Conservation (phyloP, 2,329 filamentous ascomycete species). For the Paracoccidioides lutzii region DNA sequence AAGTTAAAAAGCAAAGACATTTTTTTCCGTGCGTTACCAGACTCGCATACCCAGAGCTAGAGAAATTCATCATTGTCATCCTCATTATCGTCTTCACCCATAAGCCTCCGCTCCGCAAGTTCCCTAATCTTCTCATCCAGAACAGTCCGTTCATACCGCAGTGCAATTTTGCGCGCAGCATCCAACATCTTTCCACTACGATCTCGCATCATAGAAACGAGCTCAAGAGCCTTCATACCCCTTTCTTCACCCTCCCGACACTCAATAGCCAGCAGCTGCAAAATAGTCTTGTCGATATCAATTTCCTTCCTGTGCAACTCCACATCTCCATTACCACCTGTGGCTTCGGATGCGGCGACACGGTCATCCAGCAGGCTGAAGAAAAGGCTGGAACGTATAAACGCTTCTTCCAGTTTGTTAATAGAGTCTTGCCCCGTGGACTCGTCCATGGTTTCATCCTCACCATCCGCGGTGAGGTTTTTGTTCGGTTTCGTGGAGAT, state of each 20-base stretch:
- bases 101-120: slow-evolving; percentile 57
- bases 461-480: slow-evolving; percentile 24
- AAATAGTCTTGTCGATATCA: slow-evolving; percentile 76
- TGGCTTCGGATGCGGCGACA: slow-evolving; percentile 53
- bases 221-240: slow-evolving; percentile 87
- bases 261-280: slow-evolving; percentile 80
- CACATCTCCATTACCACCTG: slow-evolving; percentile 47
- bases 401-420: slow-evolving; percentile 63
- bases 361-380: slow-evolving; percentile 65
- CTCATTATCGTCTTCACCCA: slow-evolving; percentile 47
- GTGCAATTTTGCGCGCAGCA: slow-evolving; percentile 77
- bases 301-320: slow-evolving; percentile 61
- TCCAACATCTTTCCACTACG: slow-evolving; percentile 79
- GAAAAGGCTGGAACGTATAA: slow-evolving; percentile 60
- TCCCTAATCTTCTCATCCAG: slow-evolving; percentile 85
- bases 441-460: slow-evolving; percentile 26
- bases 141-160: slow-evolving; percentile 66
- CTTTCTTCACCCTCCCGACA: slow-evolving; percentile 86
- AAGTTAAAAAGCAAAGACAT: too few relatives aligned
- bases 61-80: slow-evolving; percentile 19
- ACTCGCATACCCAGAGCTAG: background rate
- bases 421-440: slow-evolving; percentile 38
- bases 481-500: slow-evolving; percentile 45
- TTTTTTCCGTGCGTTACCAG: background rate
- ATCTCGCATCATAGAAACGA: slow-evolving; percentile 77